Evolutionary conservation across 2,329 filamentous ascomycete species (phyloP).

Genomic region (Trichoderma brevicompactum): DNA sequence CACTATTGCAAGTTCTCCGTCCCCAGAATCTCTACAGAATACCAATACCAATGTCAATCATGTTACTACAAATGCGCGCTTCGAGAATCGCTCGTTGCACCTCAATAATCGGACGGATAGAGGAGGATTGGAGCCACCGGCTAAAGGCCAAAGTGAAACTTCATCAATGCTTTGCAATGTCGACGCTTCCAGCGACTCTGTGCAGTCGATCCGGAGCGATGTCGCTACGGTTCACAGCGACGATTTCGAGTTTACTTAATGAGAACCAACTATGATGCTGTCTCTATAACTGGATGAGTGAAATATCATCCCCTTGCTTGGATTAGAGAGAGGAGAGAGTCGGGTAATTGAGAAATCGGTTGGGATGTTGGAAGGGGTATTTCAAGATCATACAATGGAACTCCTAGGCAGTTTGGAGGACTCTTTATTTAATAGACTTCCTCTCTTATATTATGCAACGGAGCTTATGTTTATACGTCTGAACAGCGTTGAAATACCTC

Average conservation of each 20-base stretch:
- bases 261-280: background rate
- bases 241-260: constrained; percentile 37
- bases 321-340: too few species aligned
- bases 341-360: background rate
- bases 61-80: background rate
- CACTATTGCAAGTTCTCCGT: constrained; percentile 42
- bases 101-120: background rate
- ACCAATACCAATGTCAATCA: constrained; percentile 4
- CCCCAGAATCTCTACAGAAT: constrained; percentile 29
- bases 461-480: too few species aligned
- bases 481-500: too few species aligned
- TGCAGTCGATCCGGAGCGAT: constrained; percentile 37
- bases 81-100: background rate
- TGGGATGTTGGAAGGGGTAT: too few species aligned
- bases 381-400: background rate
- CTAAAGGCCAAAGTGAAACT: background rate
- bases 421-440: background rate
- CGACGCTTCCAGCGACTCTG: constrained; percentile 19
- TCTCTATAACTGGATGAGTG: background rate
- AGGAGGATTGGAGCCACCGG: background rate
- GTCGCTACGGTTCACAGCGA: constrained; percentile 46
- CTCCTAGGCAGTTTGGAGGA: background rate
- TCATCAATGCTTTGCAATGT: constrained; percentile 13
- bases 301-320: too few species aligned
- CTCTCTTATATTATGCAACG: too few species aligned